Conservation (phyloP, 2,329 filamentous ascomycete species). For the Talaromyces amestolkiae region DNA sequence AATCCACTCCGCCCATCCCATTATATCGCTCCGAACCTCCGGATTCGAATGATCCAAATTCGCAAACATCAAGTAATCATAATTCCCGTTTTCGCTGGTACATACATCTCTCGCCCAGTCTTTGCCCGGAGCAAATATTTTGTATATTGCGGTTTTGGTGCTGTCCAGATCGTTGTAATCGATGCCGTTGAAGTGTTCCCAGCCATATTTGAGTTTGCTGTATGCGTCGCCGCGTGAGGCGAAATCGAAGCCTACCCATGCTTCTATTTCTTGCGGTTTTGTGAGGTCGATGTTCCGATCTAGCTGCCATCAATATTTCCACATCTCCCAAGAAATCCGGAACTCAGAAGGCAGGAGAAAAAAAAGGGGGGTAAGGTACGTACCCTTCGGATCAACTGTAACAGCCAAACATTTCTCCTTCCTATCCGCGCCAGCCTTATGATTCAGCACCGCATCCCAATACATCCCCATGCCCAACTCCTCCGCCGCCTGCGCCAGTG, state of each 20-base stretch:
- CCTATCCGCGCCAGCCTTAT: constrained; percentile 67
- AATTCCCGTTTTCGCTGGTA: constrained; percentile 62
- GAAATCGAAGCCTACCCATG: constrained; percentile 68
- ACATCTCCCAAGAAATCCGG: background rate
- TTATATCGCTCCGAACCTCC: constrained; percentile 63
- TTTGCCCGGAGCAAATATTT: constrained; percentile 62
- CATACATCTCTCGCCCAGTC: constrained; percentile 63
- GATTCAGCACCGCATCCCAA: constrained; percentile 71
- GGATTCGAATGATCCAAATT: constrained; percentile 65
- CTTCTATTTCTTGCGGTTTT: constrained; percentile 61
- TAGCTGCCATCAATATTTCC: background rate
- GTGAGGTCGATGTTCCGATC: constrained; percentile 57
- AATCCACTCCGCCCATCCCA: constrained; percentile 68
- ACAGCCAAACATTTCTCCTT: constrained; percentile 62
- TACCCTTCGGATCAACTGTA: constrained; percentile 58
- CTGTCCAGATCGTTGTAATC: constrained; percentile 61
- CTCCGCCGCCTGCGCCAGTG: constrained; percentile 52
- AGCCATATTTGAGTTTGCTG: constrained; percentile 62
- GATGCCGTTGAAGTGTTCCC: constrained; percentile 66
- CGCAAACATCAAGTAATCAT: constrained; percentile 68
- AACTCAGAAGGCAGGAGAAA: background rate
- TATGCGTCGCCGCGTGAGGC: constrained; percentile 59
- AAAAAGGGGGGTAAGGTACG: no score
- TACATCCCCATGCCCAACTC: constrained; percentile 57
- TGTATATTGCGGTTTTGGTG: constrained; percentile 60